These are phyloP conservation scores for Tolypocladium endophyticum DNA, from an alignment of 2,329 filamentous ascomycete genomes.

Conservation along the genomic window DNA sequence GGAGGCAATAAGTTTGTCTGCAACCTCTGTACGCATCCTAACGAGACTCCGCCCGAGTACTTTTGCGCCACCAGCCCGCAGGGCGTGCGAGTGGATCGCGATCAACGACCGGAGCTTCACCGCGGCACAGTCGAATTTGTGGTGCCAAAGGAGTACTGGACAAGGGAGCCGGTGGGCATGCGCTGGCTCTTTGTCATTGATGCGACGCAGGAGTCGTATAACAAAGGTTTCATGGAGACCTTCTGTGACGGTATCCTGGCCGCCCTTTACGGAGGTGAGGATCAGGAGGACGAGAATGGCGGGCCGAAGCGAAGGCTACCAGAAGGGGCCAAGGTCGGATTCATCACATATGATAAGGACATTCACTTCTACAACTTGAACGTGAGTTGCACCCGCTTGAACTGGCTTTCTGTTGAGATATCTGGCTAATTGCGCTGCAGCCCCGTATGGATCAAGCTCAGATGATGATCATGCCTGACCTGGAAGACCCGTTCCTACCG, in stretches of 20 bases:
- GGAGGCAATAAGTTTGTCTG: constrained; percentile 96
- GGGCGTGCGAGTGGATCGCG: constrained; percentile 76
- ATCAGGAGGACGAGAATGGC: constrained; percentile 38
- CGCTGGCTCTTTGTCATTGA: constrained; percentile 89
- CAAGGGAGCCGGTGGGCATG: constrained; percentile 80
- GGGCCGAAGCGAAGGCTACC: constrained; percentile 53
- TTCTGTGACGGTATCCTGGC: constrained; percentile 82
- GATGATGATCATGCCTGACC: constrained; percentile 97
- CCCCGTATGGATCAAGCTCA: constrained; percentile 74
- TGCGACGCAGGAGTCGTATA: constrained; percentile 82
- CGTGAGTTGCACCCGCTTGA: constrained; percentile 36
- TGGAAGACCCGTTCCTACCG: constrained; percentile 93
- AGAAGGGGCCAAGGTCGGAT: constrained; percentile 75
- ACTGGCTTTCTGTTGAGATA: neutral
- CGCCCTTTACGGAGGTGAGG: constrained; percentile 67
- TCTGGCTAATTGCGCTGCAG: constrained; percentile 26
- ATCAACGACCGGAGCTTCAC: constrained; percentile 80
- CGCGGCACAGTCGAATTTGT: constrained; percentile 91
- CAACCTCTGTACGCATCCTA: constrained; percentile 96
- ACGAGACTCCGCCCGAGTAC: constrained; percentile 86
- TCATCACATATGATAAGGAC: constrained; percentile 92
- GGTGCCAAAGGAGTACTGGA: constrained; percentile 98
- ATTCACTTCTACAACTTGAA: constrained; percentile 97
- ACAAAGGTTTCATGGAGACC: constrained; percentile 80
- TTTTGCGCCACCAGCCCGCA: constrained; percentile 84